phyloP scores from a whole-genome alignment of 169 alveolate species.

The Blepharisma undulans region DNA sequence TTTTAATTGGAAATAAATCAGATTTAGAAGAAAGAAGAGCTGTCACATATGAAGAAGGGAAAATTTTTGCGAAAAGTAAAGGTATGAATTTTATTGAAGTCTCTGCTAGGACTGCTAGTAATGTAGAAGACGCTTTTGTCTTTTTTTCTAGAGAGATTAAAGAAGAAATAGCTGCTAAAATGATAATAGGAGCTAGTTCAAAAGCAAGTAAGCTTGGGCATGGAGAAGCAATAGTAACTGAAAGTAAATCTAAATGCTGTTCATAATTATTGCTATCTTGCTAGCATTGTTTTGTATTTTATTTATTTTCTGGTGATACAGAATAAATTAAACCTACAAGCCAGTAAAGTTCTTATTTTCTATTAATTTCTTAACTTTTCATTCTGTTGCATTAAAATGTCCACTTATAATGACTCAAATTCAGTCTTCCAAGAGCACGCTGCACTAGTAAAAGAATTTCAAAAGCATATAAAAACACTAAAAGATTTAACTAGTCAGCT shows the following conservation, averaged over 20 bases:
- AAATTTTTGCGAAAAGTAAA: conserved; percentile 85
- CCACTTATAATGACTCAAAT: not conserved
- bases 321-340: too few species aligned
- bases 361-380: not conserved
- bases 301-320: too few species aligned
- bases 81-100: conserved; percentile 91
- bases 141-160: conserved; percentile 62
- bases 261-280: not conserved
- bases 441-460: not conserved
- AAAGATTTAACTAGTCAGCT: not conserved
- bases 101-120: conserved; percentile 91
- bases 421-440: conserved; percentile 1
- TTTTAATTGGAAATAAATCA: conserved; percentile 92
- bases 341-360: not conserved
- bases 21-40: conserved; percentile 84
- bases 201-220: not conserved
- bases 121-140: conserved; percentile 87
- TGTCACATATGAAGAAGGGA: conserved; percentile 70
- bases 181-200: not conserved
- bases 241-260: not conserved
- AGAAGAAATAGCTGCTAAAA: conserved; percentile 2
- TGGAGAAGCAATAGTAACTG: not conserved
- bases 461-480: not conserved
- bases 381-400: not conserved
- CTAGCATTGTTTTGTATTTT: too few species aligned